phyloP scores from a whole-genome alignment of 108 stramenopile genomes.

The Cyclotella atomus region DNA sequence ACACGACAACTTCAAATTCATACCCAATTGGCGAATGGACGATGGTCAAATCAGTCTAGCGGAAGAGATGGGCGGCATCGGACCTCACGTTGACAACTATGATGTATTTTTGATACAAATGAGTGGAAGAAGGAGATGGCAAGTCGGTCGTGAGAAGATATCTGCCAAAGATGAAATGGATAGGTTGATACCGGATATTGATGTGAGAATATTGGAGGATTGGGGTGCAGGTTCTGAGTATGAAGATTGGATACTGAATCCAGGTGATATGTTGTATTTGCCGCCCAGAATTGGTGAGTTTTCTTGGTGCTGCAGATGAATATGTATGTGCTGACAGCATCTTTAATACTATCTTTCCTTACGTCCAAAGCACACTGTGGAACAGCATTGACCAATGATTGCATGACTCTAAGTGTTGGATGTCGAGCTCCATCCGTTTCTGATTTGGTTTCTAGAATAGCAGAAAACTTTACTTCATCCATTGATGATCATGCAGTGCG shows the following conservation, averaged over 20 bases:
- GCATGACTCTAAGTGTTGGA: conserved; percentile 86
- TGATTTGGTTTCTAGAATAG: conserved; percentile 68
- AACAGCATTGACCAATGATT: conserved; percentile 67
- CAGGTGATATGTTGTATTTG: conserved; percentile 92
- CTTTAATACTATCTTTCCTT: not conserved
- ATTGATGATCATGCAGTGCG: conserved; percentile 39
- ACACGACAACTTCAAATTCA: conserved; percentile 47
- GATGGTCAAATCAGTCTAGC: conserved; percentile 90
- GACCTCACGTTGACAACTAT: conserved; percentile 94
- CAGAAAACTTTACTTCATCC: conserved; percentile 56
- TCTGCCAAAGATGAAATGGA: conserved; percentile 62
- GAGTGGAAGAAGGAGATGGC: conserved; percentile 75
- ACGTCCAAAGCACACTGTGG: conserved; percentile 73
- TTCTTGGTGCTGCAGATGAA: not conserved
- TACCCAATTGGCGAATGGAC: conserved; percentile 83
- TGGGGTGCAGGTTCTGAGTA: conserved; percentile 17
- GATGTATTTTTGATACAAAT: conserved; percentile 96
- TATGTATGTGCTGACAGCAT: not conserved
- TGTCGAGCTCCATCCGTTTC: conserved; percentile 85
- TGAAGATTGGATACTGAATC: conserved; percentile 61
- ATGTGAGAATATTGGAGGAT: conserved; percentile 73
- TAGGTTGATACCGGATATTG: conserved; percentile 58
- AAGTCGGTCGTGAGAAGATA: conserved; percentile 58
- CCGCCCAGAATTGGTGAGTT: conserved; percentile 78
- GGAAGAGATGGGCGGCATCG: conserved; percentile 80